Evolutionary conservation across 108 stramenopile species (phyloP), one percentile per base, ranked within the genome.

Genomic region (Stephanodiscus triporus): DNA sequence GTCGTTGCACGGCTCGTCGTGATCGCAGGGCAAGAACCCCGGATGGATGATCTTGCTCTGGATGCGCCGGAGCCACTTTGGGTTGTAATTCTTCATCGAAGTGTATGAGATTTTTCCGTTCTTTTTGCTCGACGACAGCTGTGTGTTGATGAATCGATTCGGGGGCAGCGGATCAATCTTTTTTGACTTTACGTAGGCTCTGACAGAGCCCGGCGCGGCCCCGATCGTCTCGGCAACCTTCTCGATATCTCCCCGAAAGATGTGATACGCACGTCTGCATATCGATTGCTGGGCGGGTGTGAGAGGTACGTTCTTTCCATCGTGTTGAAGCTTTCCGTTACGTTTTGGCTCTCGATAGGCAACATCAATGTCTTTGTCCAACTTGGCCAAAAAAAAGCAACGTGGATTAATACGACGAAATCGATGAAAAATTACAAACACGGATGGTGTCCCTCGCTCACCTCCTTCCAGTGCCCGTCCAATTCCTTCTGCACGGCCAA

Each of bases 21-120:
- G 93, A 40, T 82, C 76, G 61, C 93, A 94, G 6, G 90, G 90
- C 13, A 80, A 63, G 74, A 87, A 91, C 4, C 73, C 69, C 29
- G 84, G 80, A 55, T 80, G 82, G 29, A 86, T 73, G 23, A 68
- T 68, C 6, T 76, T 64, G 24, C 70, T 56, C 42, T 80, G 72
- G 19, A 87, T 75, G 4, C 68, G 64, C 22, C 72, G 70, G n/a
- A 87, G 68, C 78, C 81, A 86, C 34, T 78, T 77, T 24, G 63
- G 72, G 49, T 86, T 78, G 63, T 85, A 85, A 32, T 67, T 73
- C 13, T 81, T 83, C 72, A 81, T 84, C 6, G 80, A 84, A 16
- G 54, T 54, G 32, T 66, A 68, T 9, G 65, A 72, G 38, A 37
- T 53, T 57, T 69, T 87, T 72, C 29, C 54, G 68, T 53, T 79